These are phyloP conservation scores for Melaleuca quinquenervia DNA, from an alignment of 345 rosid species.

Conservation along the genomic window DNA sequence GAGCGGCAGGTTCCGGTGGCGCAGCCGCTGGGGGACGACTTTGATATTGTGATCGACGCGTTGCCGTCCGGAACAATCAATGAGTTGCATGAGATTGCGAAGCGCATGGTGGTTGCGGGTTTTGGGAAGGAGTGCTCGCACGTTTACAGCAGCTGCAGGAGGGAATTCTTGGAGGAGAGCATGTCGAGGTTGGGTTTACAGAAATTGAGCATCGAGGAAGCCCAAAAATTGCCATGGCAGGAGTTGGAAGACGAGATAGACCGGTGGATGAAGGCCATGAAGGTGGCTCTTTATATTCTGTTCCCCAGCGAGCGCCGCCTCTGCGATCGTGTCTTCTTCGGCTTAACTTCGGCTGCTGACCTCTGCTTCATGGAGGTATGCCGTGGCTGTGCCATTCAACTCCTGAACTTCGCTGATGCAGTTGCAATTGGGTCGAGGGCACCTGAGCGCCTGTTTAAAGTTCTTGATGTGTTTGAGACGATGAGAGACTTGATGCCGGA, in stretches of 20 bases:
- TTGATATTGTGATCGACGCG: constrained; percentile 74
- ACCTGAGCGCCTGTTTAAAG: constrained; percentile 81
- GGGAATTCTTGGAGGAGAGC: constrained; percentile 83
- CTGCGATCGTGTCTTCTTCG: constrained; percentile 75
- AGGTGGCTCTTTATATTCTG: constrained; percentile 61
- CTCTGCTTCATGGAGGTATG: constrained; percentile 92
- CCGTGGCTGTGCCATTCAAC: constrained; percentile 64
- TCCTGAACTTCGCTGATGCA: constrained; percentile 67
- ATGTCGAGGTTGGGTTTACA: constrained; percentile 60
- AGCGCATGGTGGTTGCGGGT: constrained; percentile 79
- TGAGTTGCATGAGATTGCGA: constrained; percentile 82
- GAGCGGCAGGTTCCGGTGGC: constrained; percentile 63
- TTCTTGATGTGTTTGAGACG: constrained; percentile 76
- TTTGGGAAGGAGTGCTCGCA: constrained; percentile 65
- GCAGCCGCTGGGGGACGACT: constrained; percentile 52
- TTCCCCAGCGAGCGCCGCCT: constrained; percentile 93
- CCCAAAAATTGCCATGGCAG: constrained; percentile 67
- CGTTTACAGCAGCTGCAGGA: constrained; percentile 65
- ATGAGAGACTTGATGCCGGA: constrained; percentile 78
- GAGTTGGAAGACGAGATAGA: constrained; percentile 79
- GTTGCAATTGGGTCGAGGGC: constrained; percentile 67
- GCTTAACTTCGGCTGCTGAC: constrained; percentile 58
- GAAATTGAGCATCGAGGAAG: constrained; percentile 72
- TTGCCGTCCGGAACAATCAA: constrained; percentile 68
- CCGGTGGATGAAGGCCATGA: constrained; percentile 76